phyloP scores from a whole-genome alignment of 345 rosid species.

The Salix udensis region DNA sequence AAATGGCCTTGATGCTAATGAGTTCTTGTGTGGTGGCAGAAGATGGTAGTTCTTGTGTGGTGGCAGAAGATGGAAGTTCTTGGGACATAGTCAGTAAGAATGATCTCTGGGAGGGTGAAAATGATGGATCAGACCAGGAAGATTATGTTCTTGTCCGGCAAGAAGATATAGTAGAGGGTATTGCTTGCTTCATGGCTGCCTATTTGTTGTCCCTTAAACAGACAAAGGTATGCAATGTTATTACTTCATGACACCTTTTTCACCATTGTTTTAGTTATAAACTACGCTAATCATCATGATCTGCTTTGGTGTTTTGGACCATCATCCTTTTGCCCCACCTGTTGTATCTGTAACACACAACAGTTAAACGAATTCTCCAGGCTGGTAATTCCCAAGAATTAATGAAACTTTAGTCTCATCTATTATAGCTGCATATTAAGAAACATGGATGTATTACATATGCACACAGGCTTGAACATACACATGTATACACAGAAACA shows the following conservation, averaged over 20 bases:
- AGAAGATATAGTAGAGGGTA: conserved; percentile 94
- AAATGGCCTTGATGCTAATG: conserved; percentile 6
- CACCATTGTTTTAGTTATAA: neutral
- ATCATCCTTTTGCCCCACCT: neutral
- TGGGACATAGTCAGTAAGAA: conserved; percentile 78
- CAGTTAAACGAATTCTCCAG: neutral
- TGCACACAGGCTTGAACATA: neutral
- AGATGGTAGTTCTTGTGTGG: conserved; percentile 44
- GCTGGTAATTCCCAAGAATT: neutral
- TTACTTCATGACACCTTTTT: neutral
- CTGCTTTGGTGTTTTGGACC: neutral
- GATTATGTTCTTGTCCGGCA: conserved; percentile 85
- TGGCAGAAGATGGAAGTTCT: conserved; percentile 65
- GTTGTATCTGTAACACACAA: neutral
- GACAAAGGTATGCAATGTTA: conserved; percentile 60
- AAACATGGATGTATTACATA: neutral
- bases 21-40: conserved; percentile 37
- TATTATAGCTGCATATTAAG: neutral
- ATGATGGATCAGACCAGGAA: conserved; percentile 44
- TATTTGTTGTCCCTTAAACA: conserved; percentile 78
- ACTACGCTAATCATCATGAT: neutral
- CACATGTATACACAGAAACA: neutral
- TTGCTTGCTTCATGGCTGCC: conserved; percentile 93
- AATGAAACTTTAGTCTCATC: neutral
- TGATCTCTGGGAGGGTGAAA: conserved; percentile 69